Conservation (phyloP, 2,329 filamentous ascomycete species). For the Pseudogymnoascus sp. region DNA sequence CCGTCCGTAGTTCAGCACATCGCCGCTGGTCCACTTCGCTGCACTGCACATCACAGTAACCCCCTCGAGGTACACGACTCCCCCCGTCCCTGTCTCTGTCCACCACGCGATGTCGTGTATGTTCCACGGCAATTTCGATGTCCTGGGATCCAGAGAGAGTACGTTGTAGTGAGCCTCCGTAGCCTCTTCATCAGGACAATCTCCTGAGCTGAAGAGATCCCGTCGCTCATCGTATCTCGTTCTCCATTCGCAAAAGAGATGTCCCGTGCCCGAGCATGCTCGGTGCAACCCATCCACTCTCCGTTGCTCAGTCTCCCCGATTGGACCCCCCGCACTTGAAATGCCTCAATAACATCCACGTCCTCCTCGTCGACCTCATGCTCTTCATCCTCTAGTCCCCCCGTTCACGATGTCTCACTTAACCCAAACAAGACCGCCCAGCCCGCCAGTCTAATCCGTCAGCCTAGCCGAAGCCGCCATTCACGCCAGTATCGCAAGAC, state of each 20-base stretch:
- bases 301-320: background rate
- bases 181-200: background rate
- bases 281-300: background rate
- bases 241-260: background rate
- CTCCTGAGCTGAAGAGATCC: background rate
- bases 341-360: constrained; percentile 2
- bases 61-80: background rate
- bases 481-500: background rate
- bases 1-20: constrained; percentile 3
- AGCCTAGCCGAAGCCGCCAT: background rate
- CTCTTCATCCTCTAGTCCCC: background rate
- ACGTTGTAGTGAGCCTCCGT: background rate
- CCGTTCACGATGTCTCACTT: background rate
- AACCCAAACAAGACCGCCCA: background rate
- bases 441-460: background rate
- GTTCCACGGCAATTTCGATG: background rate
- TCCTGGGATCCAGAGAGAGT: background rate
- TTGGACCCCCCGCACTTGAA: constrained; percentile 5
- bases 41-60: background rate
- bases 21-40: background rate
- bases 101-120: background rate
- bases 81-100: background rate
- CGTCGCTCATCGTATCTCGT: background rate
- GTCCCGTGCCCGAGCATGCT: background rate
- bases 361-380: background rate